A percentile compares a stretch with the other conserved stretches of the same genome.
phyloP scores from a whole-genome alignment of 2,329 filamentous ascomycete genomes.

The Chalaropsis ovoidea region DNA sequence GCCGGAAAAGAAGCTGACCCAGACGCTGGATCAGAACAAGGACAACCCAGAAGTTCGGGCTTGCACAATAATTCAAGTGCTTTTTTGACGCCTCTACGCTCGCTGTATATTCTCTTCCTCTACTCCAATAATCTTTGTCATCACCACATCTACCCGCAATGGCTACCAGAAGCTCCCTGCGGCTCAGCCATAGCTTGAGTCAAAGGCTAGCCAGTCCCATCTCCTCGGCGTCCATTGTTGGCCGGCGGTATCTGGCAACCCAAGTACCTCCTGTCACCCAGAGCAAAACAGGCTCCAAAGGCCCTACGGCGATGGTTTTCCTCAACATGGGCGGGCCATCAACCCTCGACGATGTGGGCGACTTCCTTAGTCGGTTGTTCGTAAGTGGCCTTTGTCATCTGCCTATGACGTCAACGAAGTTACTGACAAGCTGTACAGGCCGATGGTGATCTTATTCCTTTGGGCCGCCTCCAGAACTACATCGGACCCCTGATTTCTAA shows the following conservation, averaged over 20 bases:
- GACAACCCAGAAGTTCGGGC: background rate
- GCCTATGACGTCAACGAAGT: constrained; percentile 24
- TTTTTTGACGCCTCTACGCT: background rate
- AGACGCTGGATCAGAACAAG: background rate
- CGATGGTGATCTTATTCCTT: constrained; percentile 89
- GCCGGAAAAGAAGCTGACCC: background rate
- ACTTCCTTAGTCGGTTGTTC: constrained; percentile 85
- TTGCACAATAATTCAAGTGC: background rate
- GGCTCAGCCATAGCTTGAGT: constrained; percentile 22
- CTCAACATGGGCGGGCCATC: constrained; percentile 98
- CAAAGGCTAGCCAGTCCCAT: constrained; percentile 30
- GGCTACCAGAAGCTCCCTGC: constrained; percentile 31
- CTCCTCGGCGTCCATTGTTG: constrained; percentile 27
- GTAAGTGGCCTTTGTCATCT: constrained; percentile 43
- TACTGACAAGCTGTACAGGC: constrained; percentile 44
- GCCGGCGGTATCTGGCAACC: constrained; percentile 33
- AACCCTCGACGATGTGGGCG: constrained; percentile 75
- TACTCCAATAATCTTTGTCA: background rate
- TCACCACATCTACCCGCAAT: constrained; percentile 27
- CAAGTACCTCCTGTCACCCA: constrained; percentile 67
- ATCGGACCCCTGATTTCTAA: constrained; percentile 78
- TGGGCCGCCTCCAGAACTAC: constrained; percentile 83
- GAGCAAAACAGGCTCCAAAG: constrained; percentile 57
- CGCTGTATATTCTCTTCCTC: background rate
- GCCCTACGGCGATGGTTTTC: constrained; percentile 95